These are phyloP conservation scores for Xylariaceae sp. DNA, from an alignment of 2,329 filamentous ascomycete species.

Conservation along the genomic window DNA sequence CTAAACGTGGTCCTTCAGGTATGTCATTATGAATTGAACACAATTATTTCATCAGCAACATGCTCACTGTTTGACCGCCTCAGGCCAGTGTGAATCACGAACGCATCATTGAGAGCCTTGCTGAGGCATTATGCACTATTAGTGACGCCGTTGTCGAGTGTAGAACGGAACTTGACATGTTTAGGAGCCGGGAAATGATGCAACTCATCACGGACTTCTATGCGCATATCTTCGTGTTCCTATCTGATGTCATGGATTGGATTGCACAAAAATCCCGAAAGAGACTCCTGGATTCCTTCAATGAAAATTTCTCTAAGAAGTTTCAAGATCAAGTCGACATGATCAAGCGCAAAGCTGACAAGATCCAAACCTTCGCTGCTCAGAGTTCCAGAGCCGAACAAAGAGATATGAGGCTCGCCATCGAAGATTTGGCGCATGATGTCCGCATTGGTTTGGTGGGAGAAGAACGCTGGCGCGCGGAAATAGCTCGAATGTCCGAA, in stretches of 20 bases:
- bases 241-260: slow-evolving; percentile 14
- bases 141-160: slow-evolving; percentile 10
- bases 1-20: slow-evolving; percentile 29
- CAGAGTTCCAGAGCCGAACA: slow-evolving; percentile 12
- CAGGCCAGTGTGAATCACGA: slow-evolving; percentile 16
- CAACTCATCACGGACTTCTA: slow-evolving; percentile 11
- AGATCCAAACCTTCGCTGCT: slow-evolving; percentile 8
- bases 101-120: slow-evolving; percentile 10
- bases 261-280: slow-evolving; percentile 10
- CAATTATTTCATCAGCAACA: too few relatives aligned
- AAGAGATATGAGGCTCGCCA: slow-evolving; percentile 1
- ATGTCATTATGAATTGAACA: too few relatives aligned
- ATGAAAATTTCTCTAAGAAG: slow-evolving; percentile 12
- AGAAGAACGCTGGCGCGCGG: slow-evolving; percentile 4
- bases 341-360: slow-evolving; percentile 9
- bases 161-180: slow-evolving; percentile 12
- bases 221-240: slow-evolving; percentile 12
- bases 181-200: slow-evolving; percentile 9
- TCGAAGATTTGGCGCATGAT: slow-evolving; percentile 9
- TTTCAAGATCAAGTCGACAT: slow-evolving; percentile 9
- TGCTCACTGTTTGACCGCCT: too few relatives aligned
- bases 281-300: slow-evolving; percentile 15
- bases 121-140: slow-evolving; percentile 12
- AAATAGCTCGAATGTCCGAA: slow-evolving; percentile 7
- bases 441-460: slow-evolving; percentile 2